Conservation (phyloP, 306 rosid species). For the Citrullus colocynthis region DNA sequence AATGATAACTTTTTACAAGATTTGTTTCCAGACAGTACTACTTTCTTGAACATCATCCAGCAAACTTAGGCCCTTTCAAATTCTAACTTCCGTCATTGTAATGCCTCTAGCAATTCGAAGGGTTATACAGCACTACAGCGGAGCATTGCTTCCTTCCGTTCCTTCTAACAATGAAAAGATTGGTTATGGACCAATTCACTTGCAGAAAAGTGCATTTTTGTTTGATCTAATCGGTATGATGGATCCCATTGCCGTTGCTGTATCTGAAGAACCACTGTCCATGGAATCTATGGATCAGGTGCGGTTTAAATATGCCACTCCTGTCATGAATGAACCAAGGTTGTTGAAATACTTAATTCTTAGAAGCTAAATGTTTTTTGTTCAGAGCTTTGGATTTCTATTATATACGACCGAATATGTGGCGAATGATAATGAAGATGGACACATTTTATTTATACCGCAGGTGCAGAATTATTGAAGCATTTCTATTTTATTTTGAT, state of each 20-base stretch:
- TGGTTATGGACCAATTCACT: conserved; percentile 53
- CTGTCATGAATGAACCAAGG: conserved; percentile 11
- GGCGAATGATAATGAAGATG: conserved; percentile 27
- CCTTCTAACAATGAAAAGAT: conserved; percentile 51
- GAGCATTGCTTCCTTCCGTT: conserved; percentile 43
- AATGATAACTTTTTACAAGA: background rate
- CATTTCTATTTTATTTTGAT: background rate
- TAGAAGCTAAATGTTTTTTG: conserved; percentile 17
- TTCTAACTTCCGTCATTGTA: conserved; percentile 11
- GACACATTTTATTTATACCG: conserved; percentile 43
- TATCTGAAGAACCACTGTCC: conserved; percentile 59
- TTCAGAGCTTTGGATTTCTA: conserved; percentile 76
- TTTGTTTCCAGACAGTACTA: background rate
- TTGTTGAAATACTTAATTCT: conserved; percentile 5
- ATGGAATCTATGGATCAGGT: conserved; percentile 90
- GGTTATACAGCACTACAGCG: conserved; percentile 47
- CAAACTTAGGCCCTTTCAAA: background rate
- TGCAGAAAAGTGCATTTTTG: conserved; percentile 32
- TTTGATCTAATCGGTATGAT: conserved; percentile 42
- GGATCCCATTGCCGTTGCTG: conserved; percentile 25
- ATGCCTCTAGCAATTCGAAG: conserved; percentile 58
- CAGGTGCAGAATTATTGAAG: conserved; percentile 24
- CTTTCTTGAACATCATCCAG: conserved; percentile 7
- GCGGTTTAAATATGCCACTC: conserved; percentile 4
- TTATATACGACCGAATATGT: conserved; percentile 47